phyloP scores from a whole-genome alignment of 345 rosid species.

The Arabidopsis arenosa region DNA sequence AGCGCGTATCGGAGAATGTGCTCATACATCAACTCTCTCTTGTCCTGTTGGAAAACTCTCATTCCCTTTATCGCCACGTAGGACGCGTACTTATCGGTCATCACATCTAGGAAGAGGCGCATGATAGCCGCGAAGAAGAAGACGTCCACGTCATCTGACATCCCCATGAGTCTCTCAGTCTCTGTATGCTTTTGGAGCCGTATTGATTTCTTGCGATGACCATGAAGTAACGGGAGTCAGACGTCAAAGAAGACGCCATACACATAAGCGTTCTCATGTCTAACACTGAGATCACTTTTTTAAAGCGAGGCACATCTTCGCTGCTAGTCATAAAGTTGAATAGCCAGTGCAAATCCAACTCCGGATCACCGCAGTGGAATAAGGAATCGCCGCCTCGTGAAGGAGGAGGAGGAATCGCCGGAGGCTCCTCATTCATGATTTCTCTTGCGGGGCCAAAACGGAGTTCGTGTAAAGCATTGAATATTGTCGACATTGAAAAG shows the following conservation, averaged over 20 bases:
- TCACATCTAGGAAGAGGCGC: slow-evolving; percentile 4
- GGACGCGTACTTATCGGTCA: slow-evolving; percentile 16
- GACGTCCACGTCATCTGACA: slow-evolving; percentile 13
- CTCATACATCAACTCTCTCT: not conserved
- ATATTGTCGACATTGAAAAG: not conserved
- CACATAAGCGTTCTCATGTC: not conserved
- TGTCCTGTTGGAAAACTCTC: not conserved
- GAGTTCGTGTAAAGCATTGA: not conserved
- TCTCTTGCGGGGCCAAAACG: not conserved
- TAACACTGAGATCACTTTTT: not conserved
- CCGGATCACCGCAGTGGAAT: not conserved
- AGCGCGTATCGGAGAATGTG: not conserved
- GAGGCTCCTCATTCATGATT: not conserved
- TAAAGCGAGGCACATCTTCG: not conserved
- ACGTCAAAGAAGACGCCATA: slow-evolving; percentile 20
- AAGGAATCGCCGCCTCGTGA: not conserved
- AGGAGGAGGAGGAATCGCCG: not conserved
- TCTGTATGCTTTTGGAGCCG: slow-evolving; percentile 25
- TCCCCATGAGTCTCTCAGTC: not conserved
- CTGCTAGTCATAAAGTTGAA: slow-evolving; percentile 19
- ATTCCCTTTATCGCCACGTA: not conserved
- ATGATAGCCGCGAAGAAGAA: not conserved
- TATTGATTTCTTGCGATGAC: not conserved
- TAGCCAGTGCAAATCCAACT: not conserved
- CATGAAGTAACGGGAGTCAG: slow-evolving; percentile 4